phyloP scores from a whole-genome alignment of 495 filamentous ascomycete species.

The Aspergillus carlsbadensis region DNA sequence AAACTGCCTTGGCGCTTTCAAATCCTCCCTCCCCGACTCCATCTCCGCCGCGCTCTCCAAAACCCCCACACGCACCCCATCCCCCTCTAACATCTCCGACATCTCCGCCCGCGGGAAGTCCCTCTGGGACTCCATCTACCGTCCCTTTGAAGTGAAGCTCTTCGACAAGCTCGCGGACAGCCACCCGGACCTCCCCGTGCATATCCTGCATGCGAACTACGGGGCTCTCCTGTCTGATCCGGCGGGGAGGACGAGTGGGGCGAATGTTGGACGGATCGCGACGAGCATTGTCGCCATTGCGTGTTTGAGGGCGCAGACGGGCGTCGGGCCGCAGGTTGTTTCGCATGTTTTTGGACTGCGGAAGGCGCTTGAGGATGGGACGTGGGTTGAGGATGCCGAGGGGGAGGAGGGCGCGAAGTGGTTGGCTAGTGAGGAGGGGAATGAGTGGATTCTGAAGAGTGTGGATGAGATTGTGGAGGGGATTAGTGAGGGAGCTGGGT shows the following conservation, averaged over 20 bases:
- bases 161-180: conserved; percentile 61
- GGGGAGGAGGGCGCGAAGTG: conserved; percentile 55
- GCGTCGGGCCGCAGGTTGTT: conserved; percentile 74
- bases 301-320: conserved; percentile 70
- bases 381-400: conserved; percentile 52
- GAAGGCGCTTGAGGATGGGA: conserved; percentile 70
- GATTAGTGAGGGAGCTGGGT: conserved; percentile 56
- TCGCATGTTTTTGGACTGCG: conserved; percentile 73
- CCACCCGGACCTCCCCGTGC: conserved; percentile 77
- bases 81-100: conserved; percentile 45
- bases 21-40: conserved; percentile 47
- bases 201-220: conserved; percentile 70
- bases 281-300: conserved; percentile 70
- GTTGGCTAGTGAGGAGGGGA: conserved; percentile 71
- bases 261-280: conserved; percentile 57
- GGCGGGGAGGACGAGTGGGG: conserved; percentile 50
- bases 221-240: conserved; percentile 68
- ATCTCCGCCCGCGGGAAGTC: conserved; percentile 55
- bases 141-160: conserved; percentile 67
- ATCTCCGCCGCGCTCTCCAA: conserved; percentile 45
- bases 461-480: conserved; percentile 67
- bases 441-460: conserved; percentile 66
- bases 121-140: conserved; percentile 73
- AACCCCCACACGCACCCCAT: conserved; percentile 48
- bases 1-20: conserved; percentile 71